phyloP scores from a whole-genome alignment of 2,329 filamentous ascomycete genomes.

The Ceratocystis variospora region DNA sequence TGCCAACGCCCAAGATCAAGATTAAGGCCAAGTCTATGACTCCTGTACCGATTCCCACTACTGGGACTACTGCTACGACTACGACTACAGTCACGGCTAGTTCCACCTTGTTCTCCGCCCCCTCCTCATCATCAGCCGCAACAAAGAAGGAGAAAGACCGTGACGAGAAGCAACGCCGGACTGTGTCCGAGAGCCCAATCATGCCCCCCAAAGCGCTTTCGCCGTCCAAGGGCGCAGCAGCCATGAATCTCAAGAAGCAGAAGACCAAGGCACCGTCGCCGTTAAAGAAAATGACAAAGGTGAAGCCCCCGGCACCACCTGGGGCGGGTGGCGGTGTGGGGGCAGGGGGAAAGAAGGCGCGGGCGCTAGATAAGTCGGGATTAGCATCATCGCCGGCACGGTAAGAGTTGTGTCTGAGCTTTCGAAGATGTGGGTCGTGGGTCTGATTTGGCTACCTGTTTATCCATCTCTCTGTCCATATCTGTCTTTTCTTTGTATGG shows the following conservation, averaged over 20 bases:
- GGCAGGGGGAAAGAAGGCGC: conserved; percentile 28
- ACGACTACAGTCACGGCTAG: neutral
- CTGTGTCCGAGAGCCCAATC: conserved; percentile 24
- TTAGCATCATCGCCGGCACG: conserved; percentile 34
- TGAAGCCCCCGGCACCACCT: conserved; percentile 29
- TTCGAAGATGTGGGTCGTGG: neutral
- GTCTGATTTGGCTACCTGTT: neutral
- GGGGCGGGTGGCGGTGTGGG: neutral
- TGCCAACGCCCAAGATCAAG: conserved; percentile 29
- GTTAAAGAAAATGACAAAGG: conserved; percentile 23
- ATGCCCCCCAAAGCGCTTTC: conserved; percentile 28
- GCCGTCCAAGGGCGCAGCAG: neutral
- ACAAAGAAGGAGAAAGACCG: conserved; percentile 34
- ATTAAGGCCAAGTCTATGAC: conserved; percentile 38
- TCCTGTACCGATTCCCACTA: conserved; percentile 17
- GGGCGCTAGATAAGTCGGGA: conserved; percentile 41
- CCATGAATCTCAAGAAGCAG: conserved; percentile 30
- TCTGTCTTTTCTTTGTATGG: neutral
- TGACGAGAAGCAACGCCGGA: conserved; percentile 25
- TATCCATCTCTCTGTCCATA: neutral
- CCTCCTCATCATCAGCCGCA: conserved; percentile 1
- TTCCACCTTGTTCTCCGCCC: conserved; percentile 7
- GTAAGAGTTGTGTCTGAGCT: neutral
- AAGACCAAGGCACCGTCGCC: conserved; percentile 24
- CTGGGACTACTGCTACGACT: conserved; percentile 17